Conservation (phyloP, 345 rosid species). For the Brassica rapa region DNA sequence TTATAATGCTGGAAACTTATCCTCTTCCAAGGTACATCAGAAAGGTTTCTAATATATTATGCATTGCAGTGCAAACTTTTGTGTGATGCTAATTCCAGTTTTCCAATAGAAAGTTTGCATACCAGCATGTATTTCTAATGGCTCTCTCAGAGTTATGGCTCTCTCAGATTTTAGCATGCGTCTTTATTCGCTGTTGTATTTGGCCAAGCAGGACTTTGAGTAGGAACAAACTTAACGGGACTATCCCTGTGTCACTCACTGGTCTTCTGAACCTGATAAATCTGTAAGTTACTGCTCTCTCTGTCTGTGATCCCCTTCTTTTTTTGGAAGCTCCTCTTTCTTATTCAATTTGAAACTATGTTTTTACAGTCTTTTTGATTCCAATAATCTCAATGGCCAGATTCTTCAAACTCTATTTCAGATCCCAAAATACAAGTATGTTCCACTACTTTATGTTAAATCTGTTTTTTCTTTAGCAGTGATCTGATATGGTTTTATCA, state of each 20-base stretch:
- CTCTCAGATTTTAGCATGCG: constrained; percentile 7
- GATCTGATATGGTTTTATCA: background rate
- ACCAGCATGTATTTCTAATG: constrained; percentile 11
- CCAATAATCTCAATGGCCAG: constrained; percentile 72
- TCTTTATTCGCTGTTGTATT: constrained; percentile 10
- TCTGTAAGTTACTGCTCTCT: constrained; percentile 55
- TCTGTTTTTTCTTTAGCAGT: background rate
- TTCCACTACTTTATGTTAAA: background rate
- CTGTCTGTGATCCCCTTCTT: background rate
- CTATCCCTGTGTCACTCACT: constrained; percentile 69
- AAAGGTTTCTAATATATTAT: constrained; percentile 13
- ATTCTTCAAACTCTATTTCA: constrained; percentile 69
- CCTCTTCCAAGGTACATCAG: constrained; percentile 56
- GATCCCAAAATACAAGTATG: constrained; percentile 41
- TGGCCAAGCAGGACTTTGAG: constrained; percentile 67
- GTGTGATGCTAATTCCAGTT: constrained; percentile 8
- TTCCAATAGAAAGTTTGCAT: constrained; percentile 1
- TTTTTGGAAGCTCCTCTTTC: background rate
- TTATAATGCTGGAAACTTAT: constrained; percentile 43
- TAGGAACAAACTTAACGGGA: constrained; percentile 81
- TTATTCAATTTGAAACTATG: background rate
- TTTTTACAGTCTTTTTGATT: constrained; percentile 74
- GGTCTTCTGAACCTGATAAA: constrained; percentile 64
- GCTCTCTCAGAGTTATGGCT: background rate
- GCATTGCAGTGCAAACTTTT: background rate